Evolutionary conservation across 441 rosid genomes (phyloP).

Genomic region (Erodium texanum): DNA sequence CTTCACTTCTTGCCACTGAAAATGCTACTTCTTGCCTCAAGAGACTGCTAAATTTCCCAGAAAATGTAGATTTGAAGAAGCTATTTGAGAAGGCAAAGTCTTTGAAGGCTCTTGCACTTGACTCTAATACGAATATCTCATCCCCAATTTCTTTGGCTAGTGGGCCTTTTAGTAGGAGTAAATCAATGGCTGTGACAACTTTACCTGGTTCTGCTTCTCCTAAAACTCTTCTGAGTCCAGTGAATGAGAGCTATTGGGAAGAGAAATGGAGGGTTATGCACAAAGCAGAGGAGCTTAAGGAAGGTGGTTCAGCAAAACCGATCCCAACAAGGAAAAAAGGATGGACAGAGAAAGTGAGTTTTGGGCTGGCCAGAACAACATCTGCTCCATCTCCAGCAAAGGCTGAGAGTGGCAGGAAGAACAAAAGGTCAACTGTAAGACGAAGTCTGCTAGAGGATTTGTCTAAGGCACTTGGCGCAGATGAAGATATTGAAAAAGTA

Average conservation of each 20-base stretch:
- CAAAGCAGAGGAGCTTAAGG: slow-evolving; percentile 48
- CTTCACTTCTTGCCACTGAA: slow-evolving; percentile 87
- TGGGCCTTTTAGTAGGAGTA: slow-evolving; percentile 28
- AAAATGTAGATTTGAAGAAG: slow-evolving; percentile 47
- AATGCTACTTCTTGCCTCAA: slow-evolving; percentile 82
- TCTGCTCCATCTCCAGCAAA: slow-evolving; percentile 56
- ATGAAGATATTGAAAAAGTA: slow-evolving; percentile 29
- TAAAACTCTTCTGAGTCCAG: slow-evolving; percentile 33
- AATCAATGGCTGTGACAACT: slow-evolving; percentile 37
- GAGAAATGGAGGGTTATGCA: slow-evolving; percentile 79
- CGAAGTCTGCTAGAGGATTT: slow-evolving; percentile 65
- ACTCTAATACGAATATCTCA: slow-evolving; percentile 25
- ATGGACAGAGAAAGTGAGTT: slow-evolving; percentile 55
- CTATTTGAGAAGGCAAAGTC: slow-evolving; percentile 68
- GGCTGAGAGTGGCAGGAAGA: slow-evolving; percentile 19
- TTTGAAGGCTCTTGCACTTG: slow-evolving; percentile 51
- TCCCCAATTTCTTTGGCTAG: slow-evolving; percentile 22
- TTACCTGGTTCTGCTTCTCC: slow-evolving; percentile 50
- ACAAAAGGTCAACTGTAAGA: slow-evolving; percentile 34
- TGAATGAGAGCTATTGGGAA: slow-evolving; percentile 91
- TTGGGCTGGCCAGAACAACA: slow-evolving; percentile 52
- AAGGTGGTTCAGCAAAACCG: slow-evolving; percentile 32
- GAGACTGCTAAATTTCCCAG: slow-evolving; percentile 75
- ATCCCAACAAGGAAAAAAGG: slow-evolving; percentile 40
- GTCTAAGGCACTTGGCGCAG: slow-evolving; percentile 45